phyloP scores from a whole-genome alignment of 164 flowering plant genomes.

The Taxillus chinensis region DNA sequence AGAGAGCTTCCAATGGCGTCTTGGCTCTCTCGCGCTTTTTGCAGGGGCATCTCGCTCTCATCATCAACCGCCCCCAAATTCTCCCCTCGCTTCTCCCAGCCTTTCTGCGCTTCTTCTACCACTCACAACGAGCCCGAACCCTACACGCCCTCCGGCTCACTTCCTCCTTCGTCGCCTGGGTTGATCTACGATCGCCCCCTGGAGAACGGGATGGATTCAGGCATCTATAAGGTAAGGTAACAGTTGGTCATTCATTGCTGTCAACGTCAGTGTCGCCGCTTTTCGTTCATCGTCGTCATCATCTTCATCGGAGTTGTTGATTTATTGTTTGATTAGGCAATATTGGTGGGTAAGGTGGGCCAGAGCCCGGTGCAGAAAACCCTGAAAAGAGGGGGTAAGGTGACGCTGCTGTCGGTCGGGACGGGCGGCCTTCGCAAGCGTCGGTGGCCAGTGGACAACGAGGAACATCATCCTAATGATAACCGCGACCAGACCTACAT shows the following conservation, averaged over 20 bases:
- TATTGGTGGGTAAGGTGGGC: slow-evolving; percentile 81
- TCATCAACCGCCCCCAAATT: too few relatives aligned
- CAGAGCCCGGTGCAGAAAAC: slow-evolving; percentile 75
- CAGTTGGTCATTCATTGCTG: too few relatives aligned
- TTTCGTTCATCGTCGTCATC: background rate
- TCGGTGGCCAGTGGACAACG: slow-evolving; percentile 65
- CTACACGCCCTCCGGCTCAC: too few relatives aligned
- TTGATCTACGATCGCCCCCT: slow-evolving; percentile 27
- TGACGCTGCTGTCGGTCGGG: slow-evolving; percentile 63
- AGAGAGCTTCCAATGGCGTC: too few relatives aligned
- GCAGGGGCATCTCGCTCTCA: too few relatives aligned
- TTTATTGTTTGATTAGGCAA: slow-evolving; percentile 37
- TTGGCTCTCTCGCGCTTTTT: too few relatives aligned
- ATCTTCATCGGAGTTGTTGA: background rate
- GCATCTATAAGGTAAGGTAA: slow-evolving; percentile 63
- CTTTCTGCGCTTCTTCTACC: too few relatives aligned
- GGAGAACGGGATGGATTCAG: slow-evolving; percentile 63
- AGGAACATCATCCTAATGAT: slow-evolving; percentile 51
- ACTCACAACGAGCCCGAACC: too few relatives aligned
- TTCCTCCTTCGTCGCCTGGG: too few relatives aligned
- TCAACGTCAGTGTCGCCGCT: background rate
- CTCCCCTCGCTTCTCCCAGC: too few relatives aligned
- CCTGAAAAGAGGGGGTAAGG: slow-evolving; percentile 57
- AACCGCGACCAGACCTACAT: slow-evolving; percentile 67
- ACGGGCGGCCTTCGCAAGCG: slow-evolving; percentile 93